These are phyloP conservation scores for Schwanniomyces vanrijiae DNA, from an alignment of 805 yeast genomes.

Conservation along the genomic window DNA sequence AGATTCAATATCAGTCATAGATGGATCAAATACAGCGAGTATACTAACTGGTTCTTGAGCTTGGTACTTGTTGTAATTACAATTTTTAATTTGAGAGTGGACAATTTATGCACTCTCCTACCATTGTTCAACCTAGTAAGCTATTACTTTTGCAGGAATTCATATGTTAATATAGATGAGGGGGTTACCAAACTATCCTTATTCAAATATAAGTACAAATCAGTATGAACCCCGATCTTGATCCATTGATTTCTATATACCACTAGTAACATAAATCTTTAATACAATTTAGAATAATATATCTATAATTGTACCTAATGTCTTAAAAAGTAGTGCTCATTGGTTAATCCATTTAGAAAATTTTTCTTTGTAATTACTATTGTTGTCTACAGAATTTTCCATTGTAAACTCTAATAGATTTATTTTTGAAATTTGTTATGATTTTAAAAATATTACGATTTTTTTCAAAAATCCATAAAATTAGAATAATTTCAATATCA, in stretches of 20 bases:
- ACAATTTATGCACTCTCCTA: slow-evolving; percentile 4
- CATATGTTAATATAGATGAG: slow-evolving; percentile 8
- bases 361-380: not conserved
- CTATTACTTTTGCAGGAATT: slow-evolving; percentile 5
- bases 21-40: not conserved
- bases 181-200: slow-evolving; percentile 10
- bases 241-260: not conserved
- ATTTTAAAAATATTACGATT: not conserved
- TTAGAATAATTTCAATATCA: not conserved
- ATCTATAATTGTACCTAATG: not conserved
- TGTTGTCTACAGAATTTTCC: not conserved
- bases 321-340: not conserved
- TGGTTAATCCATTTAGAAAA: not conserved
- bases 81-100: not conserved
- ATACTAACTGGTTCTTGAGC: slow-evolving; percentile 3
- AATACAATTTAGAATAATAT: not conserved
- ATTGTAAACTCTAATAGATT: not conserved
- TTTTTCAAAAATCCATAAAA: not conserved
- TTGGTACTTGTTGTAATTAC: not conserved
- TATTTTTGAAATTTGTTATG: not conserved
- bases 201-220: slow-evolving; percentile 18
- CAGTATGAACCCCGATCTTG: slow-evolving; percentile 6
- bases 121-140: slow-evolving; percentile 12
- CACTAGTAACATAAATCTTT: not conserved
- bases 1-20: not conserved